A percentile compares a stretch with the other conserved stretches of the same genome.
Evolutionary conservation across 495 filamentous ascomycete species (phyloP).

Genomic region (Penicillium paradoxum): DNA sequence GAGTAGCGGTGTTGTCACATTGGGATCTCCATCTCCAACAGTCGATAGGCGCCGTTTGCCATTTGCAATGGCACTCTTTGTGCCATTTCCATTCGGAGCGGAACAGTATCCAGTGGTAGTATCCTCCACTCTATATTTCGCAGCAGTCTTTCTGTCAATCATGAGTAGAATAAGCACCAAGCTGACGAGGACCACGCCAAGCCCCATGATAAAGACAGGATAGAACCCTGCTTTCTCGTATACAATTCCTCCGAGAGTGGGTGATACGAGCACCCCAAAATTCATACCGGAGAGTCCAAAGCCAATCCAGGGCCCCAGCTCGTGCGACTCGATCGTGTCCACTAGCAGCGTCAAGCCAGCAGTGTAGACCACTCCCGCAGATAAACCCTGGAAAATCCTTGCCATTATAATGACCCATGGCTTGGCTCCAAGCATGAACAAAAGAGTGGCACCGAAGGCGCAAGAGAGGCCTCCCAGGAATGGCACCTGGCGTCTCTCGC

Average conservation of each 20-base stretch:
- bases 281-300: conserved; percentile 8
- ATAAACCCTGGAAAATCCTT: conserved; percentile 3
- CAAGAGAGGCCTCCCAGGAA: conserved; percentile 3
- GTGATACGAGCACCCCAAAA: conserved; percentile 6
- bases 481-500: background rate
- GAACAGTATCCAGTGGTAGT: no score
- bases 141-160: conserved; percentile 1
- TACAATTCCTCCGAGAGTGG: conserved; percentile 1
- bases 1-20: background rate
- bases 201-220: conserved; percentile 4
- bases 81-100: background rate
- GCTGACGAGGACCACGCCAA: background rate
- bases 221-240: conserved; percentile 6
- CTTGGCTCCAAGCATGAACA: background rate
- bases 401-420: conserved; percentile 5
- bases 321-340: conserved; percentile 8
- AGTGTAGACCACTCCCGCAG: conserved; percentile 3
- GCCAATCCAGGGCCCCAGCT: conserved; percentile 7
- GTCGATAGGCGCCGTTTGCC: background rate
- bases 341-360: conserved; percentile 7
- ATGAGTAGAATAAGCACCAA: conserved; percentile 1
- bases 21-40: background rate
- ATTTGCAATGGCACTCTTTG: background rate
- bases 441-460: background rate
- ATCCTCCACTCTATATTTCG: background rate